Evolutionary conservation across 352 stramenopile species (phyloP), one percentile per base, ranked within the genome.

Genomic region (Phytophthora sp.): DNA sequence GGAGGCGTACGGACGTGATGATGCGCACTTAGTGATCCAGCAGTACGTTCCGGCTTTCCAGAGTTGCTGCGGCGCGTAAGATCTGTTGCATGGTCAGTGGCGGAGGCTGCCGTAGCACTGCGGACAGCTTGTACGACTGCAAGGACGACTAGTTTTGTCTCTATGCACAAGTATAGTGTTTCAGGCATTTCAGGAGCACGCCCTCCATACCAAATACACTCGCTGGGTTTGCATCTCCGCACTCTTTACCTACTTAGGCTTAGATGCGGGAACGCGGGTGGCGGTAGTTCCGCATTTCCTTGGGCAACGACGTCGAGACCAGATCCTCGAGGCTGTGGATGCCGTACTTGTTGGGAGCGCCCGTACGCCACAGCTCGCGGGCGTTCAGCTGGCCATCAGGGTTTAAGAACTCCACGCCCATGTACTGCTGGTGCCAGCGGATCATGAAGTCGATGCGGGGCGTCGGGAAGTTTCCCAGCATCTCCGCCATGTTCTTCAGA

Each of bases 361-460:
- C 91, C 2, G 91, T 97, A 65, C 87, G 84, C 77, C 89, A 91
- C 35, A 97, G 72, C 52, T 97, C 80, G 50, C 86, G 82, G 31
- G 91, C 81, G 55, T 97, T 97, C 32, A 97, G 78, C 66, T 97
- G 88, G 27, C 88, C 89, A 53, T 97, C 89, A 2, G 82, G 54
- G 46, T 77, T 86, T 20, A 97, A 65, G 76, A 96, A 97, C 35
- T 86, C 78, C 35, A 96, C 84, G 39, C 73, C 83, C 91, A 97
- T 97, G 75, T 88, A 79, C 69, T 93, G 84, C 79, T 97, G 91
- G 76, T 97, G 91, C 91, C 91, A 97, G 42, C 90, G 85, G 69
- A 97, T 97, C 79, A 97, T 96, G 45, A 97, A 96, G 77, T 97
- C 89, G 32, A 97, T 97, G 49, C 88, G 88, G 11, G 91, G 91